phyloP scores from a whole-genome alignment of 805 yeast species.

The Starmerella bombi region DNA sequence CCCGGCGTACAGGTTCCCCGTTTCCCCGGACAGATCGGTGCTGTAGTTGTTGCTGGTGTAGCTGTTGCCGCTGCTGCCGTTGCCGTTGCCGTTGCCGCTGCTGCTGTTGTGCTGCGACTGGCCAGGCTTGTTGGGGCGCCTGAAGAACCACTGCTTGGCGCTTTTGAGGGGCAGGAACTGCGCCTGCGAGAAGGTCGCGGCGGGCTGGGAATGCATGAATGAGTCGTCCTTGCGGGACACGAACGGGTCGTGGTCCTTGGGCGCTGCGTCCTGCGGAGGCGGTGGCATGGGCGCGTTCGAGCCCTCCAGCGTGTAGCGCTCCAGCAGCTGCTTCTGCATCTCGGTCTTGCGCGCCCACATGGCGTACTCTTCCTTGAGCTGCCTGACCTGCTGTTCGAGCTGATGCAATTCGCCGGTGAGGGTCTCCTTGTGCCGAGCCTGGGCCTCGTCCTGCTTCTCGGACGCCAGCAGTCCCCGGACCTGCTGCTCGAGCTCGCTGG shows the following conservation, averaged over 20 bases:
- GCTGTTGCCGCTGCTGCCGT: not conserved
- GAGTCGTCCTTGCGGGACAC: not conserved
- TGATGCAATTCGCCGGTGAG: not conserved
- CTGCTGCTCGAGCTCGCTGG: conserved; percentile 20
- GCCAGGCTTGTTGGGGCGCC: conserved; percentile 11
- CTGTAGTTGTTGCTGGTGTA: conserved; percentile 1
- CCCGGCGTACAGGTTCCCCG: not conserved
- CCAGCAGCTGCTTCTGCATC: not conserved
- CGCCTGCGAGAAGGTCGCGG: conserved; percentile 1
- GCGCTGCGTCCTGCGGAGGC: not conserved
- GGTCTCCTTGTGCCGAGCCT: not conserved
- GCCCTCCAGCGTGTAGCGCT: not conserved
- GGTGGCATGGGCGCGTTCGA: too few species aligned
- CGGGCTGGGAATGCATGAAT: not conserved
- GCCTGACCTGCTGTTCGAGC: not conserved
- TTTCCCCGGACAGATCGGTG: not conserved
- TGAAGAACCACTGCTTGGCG: conserved; percentile 17
- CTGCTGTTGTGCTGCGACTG: not conserved
- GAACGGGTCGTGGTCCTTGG: not conserved
- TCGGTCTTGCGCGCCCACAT: not conserved
- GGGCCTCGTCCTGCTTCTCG: not conserved
- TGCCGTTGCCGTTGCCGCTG: not conserved
- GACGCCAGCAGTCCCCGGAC: conserved; percentile 19
- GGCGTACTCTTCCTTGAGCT: not conserved
- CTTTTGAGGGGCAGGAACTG: conserved; percentile 10